These are phyloP conservation scores for Podosphaera fusca DNA, from an alignment of 2,329 filamentous ascomycete species.

Conservation along the genomic window DNA sequence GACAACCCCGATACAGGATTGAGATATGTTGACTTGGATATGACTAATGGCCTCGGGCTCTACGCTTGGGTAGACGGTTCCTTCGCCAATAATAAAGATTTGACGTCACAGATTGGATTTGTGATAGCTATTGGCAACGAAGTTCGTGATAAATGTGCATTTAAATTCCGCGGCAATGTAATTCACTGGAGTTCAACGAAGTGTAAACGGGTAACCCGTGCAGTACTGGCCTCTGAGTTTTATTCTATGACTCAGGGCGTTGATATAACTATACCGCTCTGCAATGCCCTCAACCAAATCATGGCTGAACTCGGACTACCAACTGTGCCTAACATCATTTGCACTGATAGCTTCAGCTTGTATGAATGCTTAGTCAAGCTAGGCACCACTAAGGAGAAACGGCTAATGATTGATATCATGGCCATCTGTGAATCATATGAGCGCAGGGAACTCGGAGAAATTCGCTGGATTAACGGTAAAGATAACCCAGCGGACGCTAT, in stretches of 20 bases:
- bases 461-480: background rate
- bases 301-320: background rate
- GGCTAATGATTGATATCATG: background rate
- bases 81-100: background rate
- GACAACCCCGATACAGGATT: background rate
- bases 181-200: slow-evolving; percentile 1
- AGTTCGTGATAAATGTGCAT: background rate
- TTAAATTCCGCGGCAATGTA: background rate
- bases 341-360: background rate
- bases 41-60: background rate
- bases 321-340: background rate
- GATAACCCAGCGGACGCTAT: background rate
- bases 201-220: background rate
- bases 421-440: background rate
- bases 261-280: background rate
- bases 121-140: background rate
- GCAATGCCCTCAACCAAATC: background rate
- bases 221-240: background rate
- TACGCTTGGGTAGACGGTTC: background rate
- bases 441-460: background rate
- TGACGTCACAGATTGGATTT: background rate
- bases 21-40: background rate
- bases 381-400: background rate
- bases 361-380: no score
- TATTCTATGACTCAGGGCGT: background rate